Base-by-base conservation (phyloP, 2,329 filamentous ascomycete genomes). In the Exophiala alcalophila region DNA sequence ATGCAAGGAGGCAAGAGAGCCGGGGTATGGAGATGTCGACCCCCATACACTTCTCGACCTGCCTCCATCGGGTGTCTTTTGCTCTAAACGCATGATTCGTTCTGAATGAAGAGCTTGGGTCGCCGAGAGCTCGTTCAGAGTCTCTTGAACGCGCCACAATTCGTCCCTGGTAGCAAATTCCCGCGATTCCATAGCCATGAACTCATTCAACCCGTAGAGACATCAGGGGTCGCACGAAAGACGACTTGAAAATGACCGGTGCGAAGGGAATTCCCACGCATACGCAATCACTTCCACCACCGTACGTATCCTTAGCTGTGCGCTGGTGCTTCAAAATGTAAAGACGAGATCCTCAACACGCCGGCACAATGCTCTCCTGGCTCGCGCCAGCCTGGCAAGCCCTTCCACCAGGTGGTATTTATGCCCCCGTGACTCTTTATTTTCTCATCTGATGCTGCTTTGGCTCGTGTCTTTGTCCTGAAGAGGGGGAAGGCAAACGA, bases 11-110 rank as follows among this genome's bases (percentile, higher is more conserved):
- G 84, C 82, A 44, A 94, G 65, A 26, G 89, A 80, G 53, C 83
- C 83, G n/a, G 91, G 89, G 61, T 96, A 96, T 11, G 90, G 90
- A 42, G 90, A 94, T 33, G 75, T 69, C 53, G 84, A 83, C 34
- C 79, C 80, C 92, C 92, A 98, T 43, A 94, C 85, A 49, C 86
- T 94, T 66, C 91, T 94, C 65, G 81, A 65, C 52, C 75, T 71
- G 42, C 74, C 73, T 65, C 82, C 78, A 54, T 82, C 78, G 53
- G 82, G 78, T 46, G 76, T 75, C 49, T 75, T 73, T 45, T 78
- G 71, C 61, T 84, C 80, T 47, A 84, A 62, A 44, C 77, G 71
- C 43, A 75, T 67, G 49, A 84, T 70, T 43, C 80, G 73, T 54
- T 83, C 78, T 30, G 72, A 67, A 61, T 83, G 78, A 50, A 81